Conservation (phyloP, 2,329 filamentous ascomycete genomes). For the Graphilbum sp. region DNA sequence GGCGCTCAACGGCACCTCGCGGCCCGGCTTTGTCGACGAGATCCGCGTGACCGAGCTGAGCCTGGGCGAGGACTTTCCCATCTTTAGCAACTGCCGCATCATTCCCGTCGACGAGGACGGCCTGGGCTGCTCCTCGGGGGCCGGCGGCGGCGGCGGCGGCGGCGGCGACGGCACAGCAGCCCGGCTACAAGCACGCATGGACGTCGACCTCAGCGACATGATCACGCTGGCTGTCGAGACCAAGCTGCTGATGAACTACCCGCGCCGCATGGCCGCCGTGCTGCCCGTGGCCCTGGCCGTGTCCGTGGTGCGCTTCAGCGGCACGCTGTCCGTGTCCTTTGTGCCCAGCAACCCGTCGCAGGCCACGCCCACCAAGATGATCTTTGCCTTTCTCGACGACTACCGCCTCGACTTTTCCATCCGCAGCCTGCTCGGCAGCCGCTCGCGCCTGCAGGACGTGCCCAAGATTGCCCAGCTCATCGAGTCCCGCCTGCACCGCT, state of each 20-base stretch:
- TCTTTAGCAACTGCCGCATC: slow-evolving; percentile 94
- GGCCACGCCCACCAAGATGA: slow-evolving; percentile 69
- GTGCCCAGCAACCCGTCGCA: slow-evolving; percentile 58
- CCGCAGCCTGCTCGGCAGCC: slow-evolving; percentile 60
- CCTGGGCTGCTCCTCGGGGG: slow-evolving; percentile 26
- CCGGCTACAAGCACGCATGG: slow-evolving; percentile 83
- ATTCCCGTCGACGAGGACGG: slow-evolving; percentile 80
- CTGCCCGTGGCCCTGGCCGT: slow-evolving; percentile 85
- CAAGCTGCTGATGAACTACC: slow-evolving; percentile 86
- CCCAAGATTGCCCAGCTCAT: slow-evolving; percentile 79
- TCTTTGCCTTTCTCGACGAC: slow-evolving; percentile 85
- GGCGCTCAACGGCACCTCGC: slow-evolving; percentile 68
- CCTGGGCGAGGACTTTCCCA: slow-evolving; percentile 91
- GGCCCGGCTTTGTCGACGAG: slow-evolving; percentile 83
- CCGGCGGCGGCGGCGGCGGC: background rate
- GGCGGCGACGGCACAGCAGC: slow-evolving; percentile 24
- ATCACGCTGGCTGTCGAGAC: slow-evolving; percentile 92
- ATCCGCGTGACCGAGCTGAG: slow-evolving; percentile 90
- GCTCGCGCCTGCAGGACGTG: slow-evolving; percentile 69
- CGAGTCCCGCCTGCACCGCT: slow-evolving; percentile 62
- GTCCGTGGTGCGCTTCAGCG: slow-evolving; percentile 84
- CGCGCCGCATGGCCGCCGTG: slow-evolving; percentile 73
- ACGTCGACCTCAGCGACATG: slow-evolving; percentile 91
- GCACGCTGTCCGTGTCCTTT: slow-evolving; percentile 84
- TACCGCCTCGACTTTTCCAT: slow-evolving; percentile 74